phyloP scores from a whole-genome alignment of 441 rosid species.

The Gossypium schwendimanii region DNA sequence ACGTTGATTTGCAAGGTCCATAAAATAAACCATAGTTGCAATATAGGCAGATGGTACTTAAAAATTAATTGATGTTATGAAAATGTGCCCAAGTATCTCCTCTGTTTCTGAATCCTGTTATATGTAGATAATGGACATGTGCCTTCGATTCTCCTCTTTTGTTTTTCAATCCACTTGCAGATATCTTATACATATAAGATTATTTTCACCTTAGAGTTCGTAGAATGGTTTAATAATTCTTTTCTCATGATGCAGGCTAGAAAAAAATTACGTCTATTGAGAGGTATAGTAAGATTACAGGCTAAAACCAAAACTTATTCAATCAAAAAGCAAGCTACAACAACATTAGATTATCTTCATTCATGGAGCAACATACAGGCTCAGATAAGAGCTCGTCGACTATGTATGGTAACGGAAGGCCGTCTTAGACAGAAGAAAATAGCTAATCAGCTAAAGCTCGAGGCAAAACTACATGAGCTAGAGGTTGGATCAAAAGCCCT shows the following conservation, averaged over 20 bases:
- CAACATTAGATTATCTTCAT: conserved; percentile 61
- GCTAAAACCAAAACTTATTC: conserved; percentile 34
- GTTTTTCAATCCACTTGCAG: neutral
- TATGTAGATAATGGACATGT: neutral
- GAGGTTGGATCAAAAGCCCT: conserved; percentile 41
- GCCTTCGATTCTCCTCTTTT: conserved; percentile 1
- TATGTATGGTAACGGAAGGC: conserved; percentile 73
- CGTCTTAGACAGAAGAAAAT: conserved; percentile 61
- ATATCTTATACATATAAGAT: neutral
- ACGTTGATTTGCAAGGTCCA: conserved; percentile 13
- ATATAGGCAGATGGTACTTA: neutral
- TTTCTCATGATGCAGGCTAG: conserved; percentile 53
- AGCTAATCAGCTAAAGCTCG: conserved; percentile 84
- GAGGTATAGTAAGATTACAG: conserved; percentile 56
- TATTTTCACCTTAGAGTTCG: neutral
- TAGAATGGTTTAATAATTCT: neutral
- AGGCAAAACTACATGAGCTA: conserved; percentile 82
- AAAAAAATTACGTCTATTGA: conserved; percentile 53
- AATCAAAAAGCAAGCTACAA: conserved; percentile 53
- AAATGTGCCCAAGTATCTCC: neutral
- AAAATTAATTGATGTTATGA: neutral
- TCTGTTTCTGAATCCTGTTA: neutral
- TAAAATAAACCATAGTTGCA: neutral
- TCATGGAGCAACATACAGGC: conserved; percentile 76
- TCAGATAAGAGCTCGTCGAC: conserved; percentile 62